A percentile compares a stretch with the other conserved stretches of the same genome.
Evolutionary conservation across 805 yeast genomes (phyloP).

Genomic region (Naumovozyma dairenensis): DNA sequence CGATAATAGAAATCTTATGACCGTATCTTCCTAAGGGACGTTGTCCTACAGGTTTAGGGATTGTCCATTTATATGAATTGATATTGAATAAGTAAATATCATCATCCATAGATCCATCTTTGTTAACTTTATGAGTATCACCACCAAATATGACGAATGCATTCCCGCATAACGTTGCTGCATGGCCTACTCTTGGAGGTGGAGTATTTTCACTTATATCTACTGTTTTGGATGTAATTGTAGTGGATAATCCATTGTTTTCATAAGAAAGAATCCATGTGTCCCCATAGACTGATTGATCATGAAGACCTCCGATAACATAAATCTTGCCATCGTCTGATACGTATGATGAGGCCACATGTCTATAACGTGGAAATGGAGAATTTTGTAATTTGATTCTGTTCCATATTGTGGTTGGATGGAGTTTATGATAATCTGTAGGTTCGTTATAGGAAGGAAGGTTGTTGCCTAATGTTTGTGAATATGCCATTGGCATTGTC

Average conservation of each 20-base stretch:
- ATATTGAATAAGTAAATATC: conserved; percentile 80
- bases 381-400: conserved; percentile 54
- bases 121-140: conserved; percentile 76
- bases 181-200: conserved; percentile 95
- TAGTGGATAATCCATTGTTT: conserved; percentile 28
- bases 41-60: conserved; percentile 61
- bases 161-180: conserved; percentile 83
- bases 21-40: conserved; percentile 93
- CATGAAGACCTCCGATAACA: conserved; percentile 92
- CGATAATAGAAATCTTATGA: conserved; percentile 73
- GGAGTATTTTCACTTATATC: conserved; percentile 75
- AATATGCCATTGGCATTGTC: conserved; percentile 2
- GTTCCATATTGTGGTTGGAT: conserved; percentile 50
- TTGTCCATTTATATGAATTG: conserved; percentile 67
- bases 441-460: neutral
- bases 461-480: neutral
- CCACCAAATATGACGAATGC: conserved; percentile 96
- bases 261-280: conserved; percentile 69
- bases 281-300: conserved; percentile 87
- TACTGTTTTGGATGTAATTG: conserved; percentile 38
- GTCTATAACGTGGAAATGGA: conserved; percentile 93
- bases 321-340: conserved; percentile 75
- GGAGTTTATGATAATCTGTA: conserved; percentile 8
- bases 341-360: conserved; percentile 67
- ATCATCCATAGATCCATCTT: conserved; percentile 76